Evolutionary conservation across 106 monocot species (phyloP), one percentile per base, ranked within the genome.

Genomic region (Dendrobium catenatum): DNA sequence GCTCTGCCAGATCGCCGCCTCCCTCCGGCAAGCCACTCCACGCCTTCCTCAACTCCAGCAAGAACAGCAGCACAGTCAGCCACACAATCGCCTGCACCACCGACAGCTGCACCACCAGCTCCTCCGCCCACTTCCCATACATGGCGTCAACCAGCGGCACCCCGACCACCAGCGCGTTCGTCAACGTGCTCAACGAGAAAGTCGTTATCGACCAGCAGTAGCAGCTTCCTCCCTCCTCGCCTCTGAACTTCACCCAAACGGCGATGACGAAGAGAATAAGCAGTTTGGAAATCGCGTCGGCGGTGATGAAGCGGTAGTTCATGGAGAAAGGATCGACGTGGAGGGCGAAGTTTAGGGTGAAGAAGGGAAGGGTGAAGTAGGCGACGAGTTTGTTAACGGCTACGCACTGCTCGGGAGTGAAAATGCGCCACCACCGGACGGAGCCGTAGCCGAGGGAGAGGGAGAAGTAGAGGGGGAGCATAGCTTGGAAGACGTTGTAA

Each of bases 331-430:
- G 90, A 81, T 93, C 79, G 16, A 78, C 79, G 75, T 82, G 87
- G 74, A 86, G 55, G 9, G 91, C 82, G 89, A 95, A 93, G 73
- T 93, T 89, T 56, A 95, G 89, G 83, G 90, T 88, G 88, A 93
- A 93, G 88, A 95, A 84, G 3, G 95, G 95, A 44, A 93, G 80
- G 43, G 86, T 75, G 93, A 95, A 93, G 85, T 74, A 89, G 77
- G 89, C 56, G 10, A 93, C 93, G n/a, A 95, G 89, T n/a, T 83
- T 79, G 84, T 89, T 91, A 59, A 95, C 77, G 9, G 88, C 92
- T 6, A 79, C 86, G 84, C 88, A 86, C 73, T 95, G 95, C 47
- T 93, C 93, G 11, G 86, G 80, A 19, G 89, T 88, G 87, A 95
- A 93, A 18, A 95, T 80, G 10, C 78, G 81, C 95, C 95, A 95